These are phyloP conservation scores for Yarrowia sp. DNA, from an alignment of 805 yeast genomes.

Conservation along the genomic window DNA sequence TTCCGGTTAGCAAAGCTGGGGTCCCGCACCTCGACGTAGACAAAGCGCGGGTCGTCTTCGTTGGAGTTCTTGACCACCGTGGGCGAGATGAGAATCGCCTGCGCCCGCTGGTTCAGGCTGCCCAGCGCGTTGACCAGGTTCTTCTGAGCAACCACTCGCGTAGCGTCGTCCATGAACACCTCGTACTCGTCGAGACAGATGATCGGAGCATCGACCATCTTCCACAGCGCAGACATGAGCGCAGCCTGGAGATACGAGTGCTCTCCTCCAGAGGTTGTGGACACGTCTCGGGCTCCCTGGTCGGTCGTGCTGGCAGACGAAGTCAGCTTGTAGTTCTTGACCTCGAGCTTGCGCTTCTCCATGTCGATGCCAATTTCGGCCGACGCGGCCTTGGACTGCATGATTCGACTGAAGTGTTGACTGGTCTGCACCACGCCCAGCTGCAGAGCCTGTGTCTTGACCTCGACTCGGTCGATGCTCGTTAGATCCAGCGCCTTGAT, in stretches of 20 bases:
- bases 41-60: background rate
- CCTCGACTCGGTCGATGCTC: background rate
- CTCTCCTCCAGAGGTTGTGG: conserved; percentile 94
- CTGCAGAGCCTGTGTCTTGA: background rate
- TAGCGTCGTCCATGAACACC: conserved; percentile 77
- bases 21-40: conserved; percentile 12
- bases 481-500: background rate
- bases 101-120: background rate
- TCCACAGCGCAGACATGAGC: conserved; percentile 85
- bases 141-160: conserved; percentile 17
- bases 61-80: conserved; percentile 1
- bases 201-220: conserved; percentile 80
- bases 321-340: conserved; percentile 30
- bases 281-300: conserved; percentile 53
- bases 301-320: background rate
- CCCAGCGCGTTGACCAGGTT: background rate
- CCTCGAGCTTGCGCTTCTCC: conserved; percentile 34
- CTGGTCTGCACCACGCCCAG: background rate
- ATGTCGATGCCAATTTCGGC: conserved; percentile 46
- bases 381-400: background rate
- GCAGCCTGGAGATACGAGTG: conserved; percentile 92
- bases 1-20: background rate
- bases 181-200: conserved; percentile 94
- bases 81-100: conserved; percentile 20
- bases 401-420: background rate